Percentiles rank a stretch among this genome's conserved stretches.
Conservation (phyloP, 345 rosid genomes). For the Conringia planisiliqua region DNA sequence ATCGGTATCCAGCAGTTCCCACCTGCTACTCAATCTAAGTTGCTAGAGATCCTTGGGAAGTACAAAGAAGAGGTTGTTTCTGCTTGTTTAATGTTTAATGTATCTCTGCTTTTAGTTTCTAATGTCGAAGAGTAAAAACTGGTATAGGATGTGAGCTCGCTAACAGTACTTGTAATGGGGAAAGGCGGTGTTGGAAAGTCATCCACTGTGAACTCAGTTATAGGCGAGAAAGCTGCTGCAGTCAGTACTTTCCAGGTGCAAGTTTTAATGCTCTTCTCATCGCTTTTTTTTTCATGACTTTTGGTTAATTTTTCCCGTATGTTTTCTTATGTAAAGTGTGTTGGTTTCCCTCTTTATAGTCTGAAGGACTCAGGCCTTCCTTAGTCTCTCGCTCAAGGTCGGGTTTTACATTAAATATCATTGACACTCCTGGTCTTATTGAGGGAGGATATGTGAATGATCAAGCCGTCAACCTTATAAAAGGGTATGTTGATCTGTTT, state of each 20-base stretch:
- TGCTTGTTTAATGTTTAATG: not conserved
- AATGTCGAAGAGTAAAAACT: not conserved
- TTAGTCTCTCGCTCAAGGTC: slow-evolving; percentile 73
- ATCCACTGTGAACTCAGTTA: slow-evolving; percentile 75
- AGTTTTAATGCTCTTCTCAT: not conserved
- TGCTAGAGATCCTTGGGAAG: slow-evolving; percentile 68
- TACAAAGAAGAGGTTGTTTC: slow-evolving; percentile 61
- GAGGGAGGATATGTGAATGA: slow-evolving; percentile 87
- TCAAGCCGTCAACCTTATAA: slow-evolving; percentile 66
- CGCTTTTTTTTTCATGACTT: not conserved
- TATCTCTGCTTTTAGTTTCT: not conserved
- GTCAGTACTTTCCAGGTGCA: slow-evolving; percentile 77
- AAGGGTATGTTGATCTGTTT: slow-evolving; percentile 44
- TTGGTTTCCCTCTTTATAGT: slow-evolving; percentile 31
- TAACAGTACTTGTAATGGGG: slow-evolving; percentile 84
- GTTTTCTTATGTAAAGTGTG: slow-evolving; percentile 2
- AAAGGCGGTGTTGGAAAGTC: slow-evolving; percentile 94
- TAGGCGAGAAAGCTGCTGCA: slow-evolving; percentile 67
- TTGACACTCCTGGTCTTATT: slow-evolving; percentile 81
- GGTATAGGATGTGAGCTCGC: slow-evolving; percentile 53
- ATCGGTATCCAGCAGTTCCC: slow-evolving; percentile 78
- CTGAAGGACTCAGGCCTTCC: slow-evolving; percentile 66
- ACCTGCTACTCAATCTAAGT: slow-evolving; percentile 63
- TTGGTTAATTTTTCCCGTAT: not conserved
- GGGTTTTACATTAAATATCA: slow-evolving; percentile 71